These are phyloP conservation scores for Lactifluus echinatus DNA, from an alignment of 768 basidiomycete genomes.

Conservation along the genomic window DNA sequence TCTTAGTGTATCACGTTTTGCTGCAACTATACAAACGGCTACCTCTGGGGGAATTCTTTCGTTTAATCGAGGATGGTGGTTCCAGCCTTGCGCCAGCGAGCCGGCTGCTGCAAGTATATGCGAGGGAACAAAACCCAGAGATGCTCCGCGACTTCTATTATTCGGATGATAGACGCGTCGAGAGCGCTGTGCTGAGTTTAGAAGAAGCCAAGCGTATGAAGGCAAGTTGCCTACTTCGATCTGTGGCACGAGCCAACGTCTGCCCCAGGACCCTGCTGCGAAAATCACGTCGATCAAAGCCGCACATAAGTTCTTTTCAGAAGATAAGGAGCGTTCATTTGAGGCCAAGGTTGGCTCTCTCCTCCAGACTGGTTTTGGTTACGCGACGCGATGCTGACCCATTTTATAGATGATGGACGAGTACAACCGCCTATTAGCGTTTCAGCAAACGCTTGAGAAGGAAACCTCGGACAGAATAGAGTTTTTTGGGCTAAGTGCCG, in stretches of 20 bases:
- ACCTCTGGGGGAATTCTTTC: conserved; percentile 87
- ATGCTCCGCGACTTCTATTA: conserved; percentile 96
- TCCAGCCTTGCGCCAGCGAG: conserved; percentile 63
- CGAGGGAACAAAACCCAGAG: conserved; percentile 80
- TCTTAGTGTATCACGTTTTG: conserved; percentile 84
- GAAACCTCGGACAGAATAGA: conserved; percentile 70
- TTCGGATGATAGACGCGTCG: conserved; percentile 90
- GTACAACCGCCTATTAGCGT: conserved; percentile 56
- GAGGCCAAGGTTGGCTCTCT: conserved; percentile 70
- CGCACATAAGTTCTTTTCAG: conserved; percentile 89
- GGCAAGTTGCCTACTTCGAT: conserved; percentile 33
- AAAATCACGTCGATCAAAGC: conserved; percentile 65
- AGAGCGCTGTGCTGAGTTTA: conserved; percentile 82
- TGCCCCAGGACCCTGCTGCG: conserved; percentile 57
- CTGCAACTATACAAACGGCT: conserved; percentile 79
- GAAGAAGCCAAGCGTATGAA: conserved; percentile 67
- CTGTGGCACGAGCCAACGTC: neutral
- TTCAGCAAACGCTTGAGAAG: conserved; percentile 84
- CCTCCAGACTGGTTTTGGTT: neutral
- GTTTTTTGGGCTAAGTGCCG: conserved; percentile 80
- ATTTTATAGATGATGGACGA: conserved; percentile 85
- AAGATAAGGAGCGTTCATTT: conserved; percentile 86
- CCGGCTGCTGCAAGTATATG: conserved; percentile 80
- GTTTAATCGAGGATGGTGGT: conserved; percentile 86
- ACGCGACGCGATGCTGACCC: neutral